Evolutionary conservation across 2,329 filamentous ascomycete species (phyloP).

Genomic region (Cladosporium sp.): DNA sequence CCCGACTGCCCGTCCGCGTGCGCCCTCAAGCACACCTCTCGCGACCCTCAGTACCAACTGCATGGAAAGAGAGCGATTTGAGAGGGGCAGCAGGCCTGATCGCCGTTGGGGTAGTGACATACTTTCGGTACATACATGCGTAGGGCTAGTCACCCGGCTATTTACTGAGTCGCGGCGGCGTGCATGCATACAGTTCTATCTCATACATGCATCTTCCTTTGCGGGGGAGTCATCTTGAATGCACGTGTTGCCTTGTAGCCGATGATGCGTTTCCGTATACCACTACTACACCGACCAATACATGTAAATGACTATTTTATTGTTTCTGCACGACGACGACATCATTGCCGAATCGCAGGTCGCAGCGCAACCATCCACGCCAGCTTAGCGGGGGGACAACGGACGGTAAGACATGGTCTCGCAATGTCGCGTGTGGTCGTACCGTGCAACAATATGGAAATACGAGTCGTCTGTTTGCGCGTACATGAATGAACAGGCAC

Average conservation of each 20-base stretch:
- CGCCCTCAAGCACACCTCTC: too few species aligned
- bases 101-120: not conserved
- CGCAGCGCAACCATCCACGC: not conserved
- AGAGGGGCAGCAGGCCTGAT: slow-evolving; percentile 2
- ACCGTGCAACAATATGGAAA: not conserved
- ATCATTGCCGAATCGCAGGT: not conserved
- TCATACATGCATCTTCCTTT: not conserved
- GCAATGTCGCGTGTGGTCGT: slow-evolving; percentile 5
- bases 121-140: not conserved
- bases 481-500: too few species aligned
- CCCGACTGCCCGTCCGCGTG: too few species aligned
- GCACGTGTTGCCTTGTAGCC: not conserved
- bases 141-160: slow-evolving; percentile 6
- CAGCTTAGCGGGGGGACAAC: too few species aligned
- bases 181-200: not conserved
- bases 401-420: slow-evolving; percentile 3
- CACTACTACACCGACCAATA: not conserved
- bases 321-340: slow-evolving; percentile 1
- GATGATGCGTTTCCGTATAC: not conserved
- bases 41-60: too few species aligned
- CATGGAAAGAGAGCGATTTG: not conserved
- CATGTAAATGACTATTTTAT: too few species aligned
- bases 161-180: not conserved
- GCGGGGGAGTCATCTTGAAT: not conserved
- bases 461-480: too few species aligned